A percentile compares a stretch with the other conserved stretches of the same genome.
Conservation (phyloP, 768 basidiomycete genomes). For the Podaxis sp. region DNA sequence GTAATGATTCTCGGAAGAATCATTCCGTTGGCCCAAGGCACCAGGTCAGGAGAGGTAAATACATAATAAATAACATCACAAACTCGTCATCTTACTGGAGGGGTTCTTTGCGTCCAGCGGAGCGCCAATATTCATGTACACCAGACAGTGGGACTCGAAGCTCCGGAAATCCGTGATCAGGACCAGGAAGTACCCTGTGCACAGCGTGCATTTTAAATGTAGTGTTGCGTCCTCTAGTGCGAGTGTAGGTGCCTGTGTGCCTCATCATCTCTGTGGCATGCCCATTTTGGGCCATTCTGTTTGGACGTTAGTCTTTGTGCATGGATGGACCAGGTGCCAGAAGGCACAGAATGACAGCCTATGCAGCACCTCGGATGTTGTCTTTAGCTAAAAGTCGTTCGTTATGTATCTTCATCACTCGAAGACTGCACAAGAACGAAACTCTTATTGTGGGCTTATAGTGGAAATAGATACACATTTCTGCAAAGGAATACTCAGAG, state of each 20-base stretch:
- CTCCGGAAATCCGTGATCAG: background rate
- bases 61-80: background rate
- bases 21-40: background rate
- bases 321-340: background rate
- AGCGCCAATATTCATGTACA: background rate
- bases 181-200: background rate
- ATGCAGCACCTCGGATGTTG: background rate
- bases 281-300: background rate
- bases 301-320: background rate
- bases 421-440: no score
- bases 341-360: background rate
- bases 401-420: background rate
- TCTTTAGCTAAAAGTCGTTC: background rate
- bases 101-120: slow-evolving; percentile 1
- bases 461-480: no score
- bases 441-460: no score
- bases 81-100: background rate
- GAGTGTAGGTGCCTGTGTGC: background rate
- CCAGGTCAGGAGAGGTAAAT: background rate
- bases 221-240: no score
- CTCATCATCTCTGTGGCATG: background rate
- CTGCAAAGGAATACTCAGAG: no score
- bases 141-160: background rate
- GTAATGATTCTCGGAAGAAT: background rate
- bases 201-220: background rate